Percentiles rank a stretch among this genome's conserved stretches.
Evolutionary conservation across 768 basidiomycete genomes (phyloP).

Genomic region (Amanita pallidorosea): DNA sequence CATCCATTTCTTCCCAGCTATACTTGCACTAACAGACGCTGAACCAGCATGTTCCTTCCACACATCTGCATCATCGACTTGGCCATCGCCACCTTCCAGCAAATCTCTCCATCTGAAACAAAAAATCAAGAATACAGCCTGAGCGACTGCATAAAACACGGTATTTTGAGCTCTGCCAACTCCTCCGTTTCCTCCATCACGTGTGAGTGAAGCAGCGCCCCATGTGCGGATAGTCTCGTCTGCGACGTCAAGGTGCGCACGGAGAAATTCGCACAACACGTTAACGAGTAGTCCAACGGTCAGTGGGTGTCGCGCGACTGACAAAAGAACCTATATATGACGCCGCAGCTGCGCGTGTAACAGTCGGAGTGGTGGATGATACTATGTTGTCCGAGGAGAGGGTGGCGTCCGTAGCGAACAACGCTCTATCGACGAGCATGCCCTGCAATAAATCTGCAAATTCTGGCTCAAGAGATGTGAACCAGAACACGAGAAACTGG

Average conservation of each 20-base stretch:
- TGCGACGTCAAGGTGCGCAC: conserved; percentile 64
- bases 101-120: conserved; percentile 97
- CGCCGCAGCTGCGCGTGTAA: conserved; percentile 86
- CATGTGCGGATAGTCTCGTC: conserved; percentile 37
- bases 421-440: conserved; percentile 83
- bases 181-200: conserved; percentile 13
- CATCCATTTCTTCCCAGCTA: conserved; percentile 58
- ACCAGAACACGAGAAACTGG: conserved; percentile 96
- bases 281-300: conserved; percentile 64
- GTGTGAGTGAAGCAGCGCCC: conserved; percentile 13
- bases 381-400: conserved; percentile 17
- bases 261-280: conserved; percentile 82
- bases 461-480: conserved; percentile 78
- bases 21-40: not conserved
- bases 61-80: conserved; percentile 39
- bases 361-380: conserved; percentile 35
- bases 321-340: conserved; percentile 92
- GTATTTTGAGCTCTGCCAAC: conserved; percentile 34
- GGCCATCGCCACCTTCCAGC: conserved; percentile 43
- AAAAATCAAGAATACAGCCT: conserved; percentile 92
- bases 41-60: conserved; percentile 6
- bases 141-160: conserved; percentile 87
- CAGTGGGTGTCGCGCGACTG: conserved; percentile 80
- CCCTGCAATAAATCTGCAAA: conserved; percentile 93
- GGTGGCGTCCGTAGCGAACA: conserved; percentile 32